Evolutionary conservation across 2,329 filamentous ascomycete species (phyloP), one percentile per base, ranked within the genome.

Genomic region (Dothideomycetes sp.): DNA sequence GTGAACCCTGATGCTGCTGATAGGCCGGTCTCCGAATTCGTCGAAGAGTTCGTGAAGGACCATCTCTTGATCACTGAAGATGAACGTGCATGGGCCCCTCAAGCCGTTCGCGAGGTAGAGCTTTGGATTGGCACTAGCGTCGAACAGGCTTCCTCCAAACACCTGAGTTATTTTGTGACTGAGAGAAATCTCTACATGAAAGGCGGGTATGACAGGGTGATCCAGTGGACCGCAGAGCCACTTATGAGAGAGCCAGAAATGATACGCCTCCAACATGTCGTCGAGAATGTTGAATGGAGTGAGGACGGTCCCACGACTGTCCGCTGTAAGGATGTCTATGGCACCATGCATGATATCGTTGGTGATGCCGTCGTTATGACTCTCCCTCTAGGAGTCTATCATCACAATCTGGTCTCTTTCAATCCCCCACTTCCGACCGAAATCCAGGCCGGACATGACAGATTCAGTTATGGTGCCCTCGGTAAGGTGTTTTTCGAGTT

Each of bases 131-230:
- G 62, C 12, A 64, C 61, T 18, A 59, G 57, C 37, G 58, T 60
- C 19, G 61, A 63, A 34, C 52, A 60, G 40, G 62, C 62, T 14
- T 64, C 61, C 38, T 57, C 62, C 14, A 64, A 63, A 44, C 55
- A 64, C 47, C 50, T 65, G 36, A 58, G 56, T 38, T 65, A 65
- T 41, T 65, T 65, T 38, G 56, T 63, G 19, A 64, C 61, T 1
- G 62, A 65, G 49, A 51, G 62, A 37, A 65, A 65, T 46, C 51
- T 65, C 29, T 65, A 65, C 48, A 64, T 65, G 61, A 64, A 63
- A 47, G 62, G 61, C 29, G 62, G 62, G n/a, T 65, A 65, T 43
- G 62, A 65, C 44, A 58, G 54, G 35, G 61, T 65, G 19, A 56
- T 65, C 18, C 51, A 63, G 27, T 65, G 62, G 62, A 59, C 55